A percentile compares a stretch with the other conserved stretches of the same genome.
Evolutionary conservation across 495 filamentous ascomycete genomes (phyloP).

Genomic region (Penicillium coprophilum): DNA sequence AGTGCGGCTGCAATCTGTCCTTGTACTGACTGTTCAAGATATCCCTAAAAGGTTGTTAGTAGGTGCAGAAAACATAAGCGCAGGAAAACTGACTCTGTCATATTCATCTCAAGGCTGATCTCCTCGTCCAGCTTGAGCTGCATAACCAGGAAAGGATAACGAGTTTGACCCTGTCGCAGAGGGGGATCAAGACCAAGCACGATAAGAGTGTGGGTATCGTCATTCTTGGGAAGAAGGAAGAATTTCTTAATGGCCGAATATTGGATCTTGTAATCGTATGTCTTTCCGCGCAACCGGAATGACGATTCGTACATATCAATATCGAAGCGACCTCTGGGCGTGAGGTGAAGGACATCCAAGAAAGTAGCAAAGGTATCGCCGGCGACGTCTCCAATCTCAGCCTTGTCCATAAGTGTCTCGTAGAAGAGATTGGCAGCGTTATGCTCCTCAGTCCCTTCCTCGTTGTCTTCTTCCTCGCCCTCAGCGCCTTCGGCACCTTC

Average conservation of each 20-base stretch:
- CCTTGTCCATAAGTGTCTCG: conserved; percentile 96
- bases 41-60: conserved; percentile 37
- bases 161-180: conserved; percentile 93
- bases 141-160: conserved; percentile 99
- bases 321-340: conserved; percentile 98
- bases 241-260: conserved; percentile 98
- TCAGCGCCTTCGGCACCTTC: conserved; percentile 75
- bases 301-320: conserved; percentile 99
- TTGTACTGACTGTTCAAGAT: conserved; percentile 80
- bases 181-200: conserved; percentile 95
- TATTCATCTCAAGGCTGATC: conserved; percentile 92
- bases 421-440: conserved; percentile 95
- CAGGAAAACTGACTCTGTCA: conserved; percentile 71
- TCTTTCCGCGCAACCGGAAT: conserved; percentile 96
- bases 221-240: conserved; percentile 95
- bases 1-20: conserved; percentile 80
- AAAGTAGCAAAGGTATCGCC: conserved; percentile 98
- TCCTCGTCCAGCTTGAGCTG: conserved; percentile 98
- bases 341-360: conserved; percentile 94
- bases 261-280: conserved; percentile 99
- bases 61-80: conserved; percentile 8
- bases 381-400: conserved; percentile 97
- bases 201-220: conserved; percentile 92
- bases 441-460: conserved; percentile 77
- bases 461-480: conserved; percentile 66